Conservation (phyloP, 164 flowering plant genomes). For the Chimonanthus praecox region DNA sequence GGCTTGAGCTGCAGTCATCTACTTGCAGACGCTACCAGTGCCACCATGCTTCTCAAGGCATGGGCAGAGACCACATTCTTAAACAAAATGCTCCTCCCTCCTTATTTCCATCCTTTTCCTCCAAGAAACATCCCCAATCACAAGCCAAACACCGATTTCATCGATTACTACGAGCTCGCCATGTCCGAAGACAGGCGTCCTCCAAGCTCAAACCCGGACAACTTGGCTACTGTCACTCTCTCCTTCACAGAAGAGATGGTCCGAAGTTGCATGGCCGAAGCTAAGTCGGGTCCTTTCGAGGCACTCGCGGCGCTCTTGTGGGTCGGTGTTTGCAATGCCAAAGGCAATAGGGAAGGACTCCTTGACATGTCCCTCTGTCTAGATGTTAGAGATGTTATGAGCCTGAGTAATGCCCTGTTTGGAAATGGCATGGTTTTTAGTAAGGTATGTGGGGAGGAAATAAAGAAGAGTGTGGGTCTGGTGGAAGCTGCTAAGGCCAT, state of each 20-base stretch:
- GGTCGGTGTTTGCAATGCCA: slow-evolving; percentile 41
- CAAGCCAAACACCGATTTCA: slow-evolving; percentile 21
- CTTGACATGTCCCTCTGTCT: slow-evolving; percentile 42
- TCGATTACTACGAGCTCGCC: slow-evolving; percentile 35
- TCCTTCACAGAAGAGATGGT: slow-evolving; percentile 41
- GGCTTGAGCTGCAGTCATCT: slow-evolving; percentile 75
- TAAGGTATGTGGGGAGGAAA: slow-evolving; percentile 25
- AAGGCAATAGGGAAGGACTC: slow-evolving; percentile 31
- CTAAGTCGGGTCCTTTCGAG: slow-evolving; percentile 26
- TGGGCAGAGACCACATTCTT: slow-evolving; percentile 49
- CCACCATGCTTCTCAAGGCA: slow-evolving; percentile 49
- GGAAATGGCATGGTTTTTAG: slow-evolving; percentile 63
- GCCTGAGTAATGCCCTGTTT: slow-evolving; percentile 42
- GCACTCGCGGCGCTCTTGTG: slow-evolving; percentile 56
- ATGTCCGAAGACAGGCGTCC: slow-evolving; percentile 1
- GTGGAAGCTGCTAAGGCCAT: slow-evolving; percentile 31
- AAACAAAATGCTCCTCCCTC: slow-evolving; percentile 33
- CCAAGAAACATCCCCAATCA: slow-evolving; percentile 15
- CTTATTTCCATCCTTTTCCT: slow-evolving; percentile 41
- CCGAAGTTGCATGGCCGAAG: slow-evolving; percentile 35
- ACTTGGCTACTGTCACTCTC: slow-evolving; percentile 35
- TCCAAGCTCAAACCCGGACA: slow-evolving; percentile 2
- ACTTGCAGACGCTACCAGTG: slow-evolving; percentile 46
- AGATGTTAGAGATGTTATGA: slow-evolving; percentile 41
- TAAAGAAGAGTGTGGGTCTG: slow-evolving; percentile 10